Base-by-base conservation (phyloP, 1,284 basidiomycete genomes). In the Malassezia vespertilionis region DNA sequence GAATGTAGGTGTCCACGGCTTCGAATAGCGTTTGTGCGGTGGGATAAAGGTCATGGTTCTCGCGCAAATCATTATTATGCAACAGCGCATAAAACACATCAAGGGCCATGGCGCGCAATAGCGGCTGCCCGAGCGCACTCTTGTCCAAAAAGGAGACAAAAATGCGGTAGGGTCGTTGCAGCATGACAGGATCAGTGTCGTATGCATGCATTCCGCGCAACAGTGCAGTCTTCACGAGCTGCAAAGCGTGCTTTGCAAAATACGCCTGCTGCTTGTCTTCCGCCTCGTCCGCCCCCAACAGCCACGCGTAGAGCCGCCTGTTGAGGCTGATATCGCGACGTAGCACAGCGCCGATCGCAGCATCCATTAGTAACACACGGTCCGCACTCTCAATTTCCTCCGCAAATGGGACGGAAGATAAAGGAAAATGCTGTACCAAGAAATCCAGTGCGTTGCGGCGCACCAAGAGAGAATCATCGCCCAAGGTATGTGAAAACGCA, bases 61-160 rank as follows among this genome's bases (percentile, higher is more conserved):
- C 21, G 18, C 27, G 14, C 32, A 78, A 48, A 12, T 36, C 82
- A 68, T 85, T 84, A 69, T 82, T 82, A 38, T 75, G 74, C 31
- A 76, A 80, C 10, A 28, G 75, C 2, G 84, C 80, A 42, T 77
- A 79, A 64, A 91, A 81, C 0, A 83, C 77, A 56, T 93, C 85
- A 46, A 86, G 79, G 4, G 86, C 79, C 27, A 95, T 73, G 1
- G 75, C 76, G 35, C 85, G 80, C 0, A 88, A 90, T 21, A 97
- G 72, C 0, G 79, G 77, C 15, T 80, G 79, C 0, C 91, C 91
- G 40, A 97, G 82, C 71, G 95, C 89, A 84, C 87, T 95, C 71
- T 93, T 93, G 72, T 99, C 93, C 54, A 96, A 75, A 14, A 97
- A 72, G 1, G 89, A 90, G 22, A 96, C 81, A 69, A 95, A 91